A percentile compares a stretch with the other conserved stretches of the same genome.
Conservation (phyloP, 305 asterid species). For the Withania somnifera region DNA sequence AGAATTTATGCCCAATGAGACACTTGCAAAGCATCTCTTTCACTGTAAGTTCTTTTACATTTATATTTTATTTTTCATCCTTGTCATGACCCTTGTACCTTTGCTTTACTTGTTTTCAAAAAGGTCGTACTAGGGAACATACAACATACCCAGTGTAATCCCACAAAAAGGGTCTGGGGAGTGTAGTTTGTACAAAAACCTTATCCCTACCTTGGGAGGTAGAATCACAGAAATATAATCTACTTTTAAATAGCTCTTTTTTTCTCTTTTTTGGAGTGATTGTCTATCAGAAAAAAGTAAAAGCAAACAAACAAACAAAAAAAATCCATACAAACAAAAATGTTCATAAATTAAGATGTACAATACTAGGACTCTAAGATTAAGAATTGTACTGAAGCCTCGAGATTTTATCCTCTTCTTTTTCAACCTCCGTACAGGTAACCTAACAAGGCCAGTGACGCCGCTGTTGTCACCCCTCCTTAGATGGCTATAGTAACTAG, state of each 20-base stretch:
- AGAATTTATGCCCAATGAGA: conserved; percentile 90
- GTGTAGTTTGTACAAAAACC: not conserved
- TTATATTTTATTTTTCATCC: not conserved
- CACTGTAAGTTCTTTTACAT: conserved; percentile 50
- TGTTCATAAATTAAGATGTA: not conserved
- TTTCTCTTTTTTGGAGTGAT: not conserved
- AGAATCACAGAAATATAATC: not conserved
- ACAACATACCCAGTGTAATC: not conserved
- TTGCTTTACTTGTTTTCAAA: not conserved
- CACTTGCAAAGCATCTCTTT: conserved; percentile 84
- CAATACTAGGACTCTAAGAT: not conserved
- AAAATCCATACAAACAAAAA: no score
- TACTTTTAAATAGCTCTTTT: not conserved
- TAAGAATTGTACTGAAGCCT: not conserved
- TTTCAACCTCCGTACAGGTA: not conserved
- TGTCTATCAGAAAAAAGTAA: not conserved
- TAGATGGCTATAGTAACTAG: not conserved
- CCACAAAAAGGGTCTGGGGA: not conserved
- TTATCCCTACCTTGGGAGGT: not conserved
- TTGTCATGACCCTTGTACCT: not conserved
- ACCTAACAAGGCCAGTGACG: not conserved
- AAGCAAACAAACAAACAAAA: not conserved
- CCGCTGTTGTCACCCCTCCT: not conserved
- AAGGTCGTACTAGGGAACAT: not conserved
- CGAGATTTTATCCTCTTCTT: not conserved